These are phyloP conservation scores for Arabis hirsuta DNA, from an alignment of 345 rosid species.

Conservation along the genomic window DNA sequence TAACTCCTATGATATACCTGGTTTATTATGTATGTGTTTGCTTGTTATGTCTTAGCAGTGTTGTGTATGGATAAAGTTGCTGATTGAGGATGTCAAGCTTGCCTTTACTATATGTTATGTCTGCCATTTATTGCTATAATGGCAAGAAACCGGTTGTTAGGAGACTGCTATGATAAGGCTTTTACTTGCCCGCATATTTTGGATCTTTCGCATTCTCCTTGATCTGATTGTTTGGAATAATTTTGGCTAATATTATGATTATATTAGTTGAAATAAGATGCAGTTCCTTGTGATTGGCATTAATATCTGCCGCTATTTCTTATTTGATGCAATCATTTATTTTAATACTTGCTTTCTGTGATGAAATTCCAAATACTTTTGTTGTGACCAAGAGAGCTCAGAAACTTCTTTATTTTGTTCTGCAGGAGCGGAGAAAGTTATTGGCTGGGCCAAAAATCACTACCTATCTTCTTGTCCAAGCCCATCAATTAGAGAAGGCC, in stretches of 20 bases:
- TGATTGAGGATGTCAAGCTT: slow-evolving; percentile 22
- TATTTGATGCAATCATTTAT: slow-evolving; percentile 23
- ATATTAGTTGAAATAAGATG: background rate
- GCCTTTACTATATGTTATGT: slow-evolving; percentile 13
- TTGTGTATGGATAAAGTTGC: slow-evolving; percentile 16
- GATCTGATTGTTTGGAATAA: background rate
- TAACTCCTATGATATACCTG: slow-evolving; percentile 40
- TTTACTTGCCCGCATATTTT: slow-evolving; percentile 18
- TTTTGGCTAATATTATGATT: background rate
- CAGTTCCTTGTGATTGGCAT: slow-evolving; percentile 8
- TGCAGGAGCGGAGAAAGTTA: slow-evolving; percentile 89
- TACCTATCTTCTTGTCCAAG: slow-evolving; percentile 65
- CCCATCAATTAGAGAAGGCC: slow-evolving; percentile 73
- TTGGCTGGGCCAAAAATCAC: slow-evolving; percentile 98
- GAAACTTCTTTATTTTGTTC: slow-evolving; percentile 25
- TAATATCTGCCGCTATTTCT: slow-evolving; percentile 12
- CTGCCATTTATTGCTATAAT: slow-evolving; percentile 9
- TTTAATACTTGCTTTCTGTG: background rate
- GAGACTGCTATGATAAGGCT: slow-evolving; percentile 14
- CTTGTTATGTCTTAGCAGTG: slow-evolving; percentile 25
- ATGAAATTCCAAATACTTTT: background rate
- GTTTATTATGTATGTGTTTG: slow-evolving; percentile 34
- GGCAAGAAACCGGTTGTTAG: slow-evolving; percentile 13
- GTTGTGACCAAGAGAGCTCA: slow-evolving; percentile 33
- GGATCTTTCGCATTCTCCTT: slow-evolving; percentile 20